Evolutionary conservation across 352 stramenopile species (phyloP).

Genomic region (Pythium plurisporium): DNA sequence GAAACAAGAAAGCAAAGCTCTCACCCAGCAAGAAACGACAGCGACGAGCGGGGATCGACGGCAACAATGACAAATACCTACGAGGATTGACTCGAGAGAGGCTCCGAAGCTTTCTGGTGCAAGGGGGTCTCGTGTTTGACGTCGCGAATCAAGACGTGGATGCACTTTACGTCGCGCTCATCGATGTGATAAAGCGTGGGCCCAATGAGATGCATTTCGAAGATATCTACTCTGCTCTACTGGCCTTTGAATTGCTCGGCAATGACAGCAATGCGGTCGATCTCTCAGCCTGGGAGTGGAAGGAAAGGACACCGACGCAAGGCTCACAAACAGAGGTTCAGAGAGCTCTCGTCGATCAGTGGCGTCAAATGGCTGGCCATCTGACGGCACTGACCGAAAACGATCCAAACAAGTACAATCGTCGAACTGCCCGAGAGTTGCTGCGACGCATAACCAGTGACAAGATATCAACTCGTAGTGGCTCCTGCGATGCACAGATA

Average conservation of each 20-base stretch:
- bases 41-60: neutral
- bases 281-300: slow-evolving; percentile 3
- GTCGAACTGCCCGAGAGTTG: slow-evolving; percentile 6
- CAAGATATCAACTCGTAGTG: neutral
- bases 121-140: slow-evolving; percentile 33
- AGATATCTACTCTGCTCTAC: slow-evolving; percentile 8
- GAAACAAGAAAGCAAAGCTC: slow-evolving; percentile 23
- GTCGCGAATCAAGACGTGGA: slow-evolving; percentile 36
- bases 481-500: neutral
- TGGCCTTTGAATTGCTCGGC: slow-evolving; percentile 1
- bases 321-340: neutral
- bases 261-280: slow-evolving; percentile 2
- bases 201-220: slow-evolving; percentile 18
- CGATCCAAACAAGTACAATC: slow-evolving; percentile 44
- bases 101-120: slow-evolving; percentile 34
- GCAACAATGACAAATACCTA: slow-evolving; percentile 30
- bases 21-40: slow-evolving; percentile 2
- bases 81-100: slow-evolving; percentile 33
- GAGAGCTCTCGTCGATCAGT: slow-evolving; percentile 25
- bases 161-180: slow-evolving; percentile 26
- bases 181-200: neutral
- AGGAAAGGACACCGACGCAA: neutral
- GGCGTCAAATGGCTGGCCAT: slow-evolving; percentile 29
- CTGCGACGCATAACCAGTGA: neutral
- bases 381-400: slow-evolving; percentile 40